Evolutionary conservation across 495 filamentous ascomycete genomes (phyloP).

Genomic region (Penicillium macrosclerotiorum): DNA sequence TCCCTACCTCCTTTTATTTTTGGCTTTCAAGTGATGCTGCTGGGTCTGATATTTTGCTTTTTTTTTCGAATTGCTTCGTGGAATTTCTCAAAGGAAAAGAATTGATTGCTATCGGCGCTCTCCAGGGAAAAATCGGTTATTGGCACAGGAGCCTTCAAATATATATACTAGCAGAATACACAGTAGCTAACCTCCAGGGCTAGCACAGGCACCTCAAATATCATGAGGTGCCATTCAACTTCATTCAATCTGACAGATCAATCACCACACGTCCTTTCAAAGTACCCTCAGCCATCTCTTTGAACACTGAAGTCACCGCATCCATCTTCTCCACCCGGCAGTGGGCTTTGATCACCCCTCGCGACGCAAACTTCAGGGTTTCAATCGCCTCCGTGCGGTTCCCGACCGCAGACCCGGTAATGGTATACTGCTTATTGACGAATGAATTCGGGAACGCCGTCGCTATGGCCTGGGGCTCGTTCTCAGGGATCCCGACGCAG

Average conservation of each 20-base stretch:
- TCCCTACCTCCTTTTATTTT: background rate
- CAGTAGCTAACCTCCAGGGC: no score
- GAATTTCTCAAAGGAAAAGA: no score
- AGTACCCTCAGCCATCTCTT: slow-evolving; percentile 57
- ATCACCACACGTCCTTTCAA: slow-evolving; percentile 60
- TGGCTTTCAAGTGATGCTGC: no score
- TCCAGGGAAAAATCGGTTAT: background rate
- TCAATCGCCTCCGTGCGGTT: slow-evolving; percentile 65
- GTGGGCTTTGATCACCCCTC: slow-evolving; percentile 62
- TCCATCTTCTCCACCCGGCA: slow-evolving; percentile 60
- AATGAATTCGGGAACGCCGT: slow-evolving; percentile 52
- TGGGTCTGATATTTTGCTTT: no score
- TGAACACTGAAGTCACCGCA: slow-evolving; percentile 57
- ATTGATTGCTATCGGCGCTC: background rate
- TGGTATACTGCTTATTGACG: slow-evolving; percentile 50
- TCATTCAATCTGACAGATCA: slow-evolving; percentile 42
- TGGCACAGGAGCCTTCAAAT: background rate
- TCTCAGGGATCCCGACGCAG: slow-evolving; percentile 68
- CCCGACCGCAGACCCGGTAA: slow-evolving; percentile 64
- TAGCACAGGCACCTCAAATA: no score
- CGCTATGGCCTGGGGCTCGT: slow-evolving; percentile 55
- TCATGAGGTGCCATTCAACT: background rate
- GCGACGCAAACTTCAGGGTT: slow-evolving; percentile 59
- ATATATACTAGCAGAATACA: background rate
- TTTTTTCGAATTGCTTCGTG: no score